phyloP scores from a whole-genome alignment of 306 rosid genomes.

The Vachellia pachyceras region DNA sequence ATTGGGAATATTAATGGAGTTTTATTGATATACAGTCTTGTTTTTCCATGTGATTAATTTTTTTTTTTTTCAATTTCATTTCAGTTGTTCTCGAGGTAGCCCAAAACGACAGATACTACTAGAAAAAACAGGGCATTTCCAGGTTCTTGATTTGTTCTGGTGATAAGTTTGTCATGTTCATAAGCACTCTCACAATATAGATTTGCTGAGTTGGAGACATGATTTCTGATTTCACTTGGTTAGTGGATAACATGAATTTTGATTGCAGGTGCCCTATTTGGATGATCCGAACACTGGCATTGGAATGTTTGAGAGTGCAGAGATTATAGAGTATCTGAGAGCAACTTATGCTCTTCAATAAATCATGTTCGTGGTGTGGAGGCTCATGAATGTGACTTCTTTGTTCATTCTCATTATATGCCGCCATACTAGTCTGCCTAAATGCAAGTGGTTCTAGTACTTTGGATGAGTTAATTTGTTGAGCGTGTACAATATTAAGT shows the following conservation, averaged over 20 bases:
- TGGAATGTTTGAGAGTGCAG: slow-evolving; percentile 96
- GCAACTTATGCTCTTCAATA: slow-evolving; percentile 77
- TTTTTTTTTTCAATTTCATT: slow-evolving; percentile 35
- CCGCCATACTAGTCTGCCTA: neutral
- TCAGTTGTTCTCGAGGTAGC: slow-evolving; percentile 96
- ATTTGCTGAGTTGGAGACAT: slow-evolving; percentile 31
- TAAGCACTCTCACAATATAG: neutral
- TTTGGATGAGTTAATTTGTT: slow-evolving; percentile 16
- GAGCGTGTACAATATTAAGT: neutral
- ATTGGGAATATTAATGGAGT: neutral
- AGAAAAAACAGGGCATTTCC: slow-evolving; percentile 72
- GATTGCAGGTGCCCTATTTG: slow-evolving; percentile 78
- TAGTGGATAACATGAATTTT: slow-evolving; percentile 13
- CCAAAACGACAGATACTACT: slow-evolving; percentile 73
- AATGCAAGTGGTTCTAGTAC: slow-evolving; percentile 19
- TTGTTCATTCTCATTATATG: neutral
- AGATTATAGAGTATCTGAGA: slow-evolving; percentile 77
- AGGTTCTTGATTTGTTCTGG: slow-evolving; percentile 57
- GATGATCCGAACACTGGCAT: slow-evolving; percentile 98
- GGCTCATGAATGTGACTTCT: slow-evolving; percentile 21
- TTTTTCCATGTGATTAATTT: slow-evolving; percentile 36
- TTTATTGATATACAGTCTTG: neutral
- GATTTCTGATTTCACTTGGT: slow-evolving; percentile 6
- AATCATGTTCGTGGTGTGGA: slow-evolving; percentile 25
- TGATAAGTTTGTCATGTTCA: slow-evolving; percentile 1